Evolutionary conservation across 78 protist species (phyloP), one percentile per base, ranked within the genome.

Genomic region (Tieghemostelium lacteum): DNA sequence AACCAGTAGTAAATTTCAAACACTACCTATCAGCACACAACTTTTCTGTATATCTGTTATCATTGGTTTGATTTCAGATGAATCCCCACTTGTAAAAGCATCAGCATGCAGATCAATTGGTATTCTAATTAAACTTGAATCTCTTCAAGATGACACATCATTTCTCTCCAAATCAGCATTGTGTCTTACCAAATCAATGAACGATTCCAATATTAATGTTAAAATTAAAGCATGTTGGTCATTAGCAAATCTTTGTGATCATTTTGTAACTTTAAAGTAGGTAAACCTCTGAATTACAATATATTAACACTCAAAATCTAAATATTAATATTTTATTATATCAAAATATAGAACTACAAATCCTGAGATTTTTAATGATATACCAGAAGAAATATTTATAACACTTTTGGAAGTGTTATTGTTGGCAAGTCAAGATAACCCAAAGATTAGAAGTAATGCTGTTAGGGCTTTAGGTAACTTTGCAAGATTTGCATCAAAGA

Each of bases 221-320:
- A 66, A 42, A 39, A 83, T 83, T 10, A 83, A 83, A 31, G 91
- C 91, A 22, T 83, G 91, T 69, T 83, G 91, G 91, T 83, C 91
- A 45, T 33, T 83, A 0, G 91, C 91, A 19, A 83, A 83, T 58
- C 63, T 83, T 19, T 83, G 91, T 45, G 91, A 83, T 28, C 91
- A 83, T 60, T 63, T 83, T 3, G 91, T 83, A 14, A 55, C 78
- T 0, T 52, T 71, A 36, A 71, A 40, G 17, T 36, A 49, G 28
- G 6, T n/a, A n/a, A n/a, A n/a, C n/a, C n/a, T n/a, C 52, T 12
- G 10, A 1, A 72, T 52, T 31, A 50, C 49, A 31, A 72, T 54
- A 55, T 24, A 72, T 55, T 45, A 45, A 45, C 10, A 45, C 6
- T 45, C 52, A 45, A 12, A 45, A 45, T 12, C 10, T 45, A 12